Evolutionary conservation across 768 basidiomycete genomes (phyloP).

Genomic region (Leucosporidium scottii): DNA sequence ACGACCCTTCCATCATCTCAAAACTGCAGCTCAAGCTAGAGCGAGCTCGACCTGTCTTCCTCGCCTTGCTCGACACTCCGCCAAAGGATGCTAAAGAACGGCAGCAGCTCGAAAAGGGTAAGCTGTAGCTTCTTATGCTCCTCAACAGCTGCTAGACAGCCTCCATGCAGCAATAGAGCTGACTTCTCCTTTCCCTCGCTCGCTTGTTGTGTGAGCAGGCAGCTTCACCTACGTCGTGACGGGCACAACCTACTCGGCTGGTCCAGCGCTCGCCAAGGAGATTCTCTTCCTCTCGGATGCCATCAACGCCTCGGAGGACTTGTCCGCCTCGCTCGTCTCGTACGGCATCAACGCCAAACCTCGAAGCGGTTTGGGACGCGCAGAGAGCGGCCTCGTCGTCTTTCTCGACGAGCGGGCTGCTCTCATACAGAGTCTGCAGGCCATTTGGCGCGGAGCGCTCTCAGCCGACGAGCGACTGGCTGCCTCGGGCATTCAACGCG

Average conservation of each 20-base stretch:
- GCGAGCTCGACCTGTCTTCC: slow-evolving; percentile 28
- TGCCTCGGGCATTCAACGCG: slow-evolving; percentile 18
- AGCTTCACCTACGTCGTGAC: slow-evolving; percentile 37
- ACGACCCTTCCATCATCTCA: not conserved
- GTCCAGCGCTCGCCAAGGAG: slow-evolving; percentile 67
- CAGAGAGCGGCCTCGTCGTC: slow-evolving; percentile 28
- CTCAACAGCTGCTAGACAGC: not conserved
- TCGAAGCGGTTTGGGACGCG: slow-evolving; percentile 47
- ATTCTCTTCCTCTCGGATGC: slow-evolving; percentile 76
- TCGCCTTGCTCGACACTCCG: slow-evolving; percentile 33
- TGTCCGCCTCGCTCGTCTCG: slow-evolving; percentile 50
- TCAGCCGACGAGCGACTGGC: slow-evolving; percentile 29
- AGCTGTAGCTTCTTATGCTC: not conserved
- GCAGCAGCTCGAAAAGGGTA: slow-evolving; percentile 37
- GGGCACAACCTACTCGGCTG: slow-evolving; percentile 48
- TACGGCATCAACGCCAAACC: slow-evolving; percentile 60
- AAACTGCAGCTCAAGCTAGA: slow-evolving; percentile 34
- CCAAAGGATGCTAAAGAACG: slow-evolving; percentile 31
- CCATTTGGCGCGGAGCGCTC: slow-evolving; percentile 24
- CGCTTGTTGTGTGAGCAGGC: slow-evolving; percentile 11
- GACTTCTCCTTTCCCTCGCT: not conserved
- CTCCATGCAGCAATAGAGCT: not conserved
- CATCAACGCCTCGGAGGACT: slow-evolving; percentile 73
- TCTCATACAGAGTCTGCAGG: slow-evolving; percentile 19
- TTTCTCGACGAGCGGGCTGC: slow-evolving; percentile 25